Evolutionary conservation across 192 early-diverging fungal species (phyloP), one percentile per base, ranked within the genome.

Genomic region (Ambispora gerdemannii): DNA sequence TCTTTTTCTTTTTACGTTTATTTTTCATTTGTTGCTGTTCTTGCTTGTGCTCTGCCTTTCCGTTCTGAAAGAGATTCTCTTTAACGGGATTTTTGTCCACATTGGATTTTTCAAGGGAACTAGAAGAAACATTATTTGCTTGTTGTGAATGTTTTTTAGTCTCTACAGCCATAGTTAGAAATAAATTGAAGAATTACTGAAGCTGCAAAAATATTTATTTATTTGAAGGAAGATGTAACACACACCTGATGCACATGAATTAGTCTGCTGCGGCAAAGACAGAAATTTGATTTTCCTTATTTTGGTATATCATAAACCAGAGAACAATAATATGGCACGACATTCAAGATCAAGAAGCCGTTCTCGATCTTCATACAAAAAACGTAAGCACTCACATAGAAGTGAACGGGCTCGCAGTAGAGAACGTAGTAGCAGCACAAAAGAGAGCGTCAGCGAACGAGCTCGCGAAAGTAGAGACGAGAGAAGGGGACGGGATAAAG

Each of bases 401-500:
- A 35, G 67, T 67, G 63, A 61, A 19, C 25, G 75, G 33, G 30
- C 20, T 24, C 67, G 72, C 1, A 66, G 64, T 51, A 35, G 49
- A 10, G 64, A 66, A 20, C 64, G 64, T 51, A 11, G 2, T 38
- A 81, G 31, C 59, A 79, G n/a, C 34, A 78, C 27, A 8, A 50
- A 76, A 47, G 71, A 65, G 6, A 32, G 60, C 22, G 55, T 35
- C 24, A 17, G 66, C 11, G 80, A 84, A 30, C 60, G 82, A 13
- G 61, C 77, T 20, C 65, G 76, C 31, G 81, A 81, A 6, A 71
- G 70, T 34, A 66, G 75, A 8, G 32, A 71, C 10, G 50, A 59
- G 33, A 60, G 75, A 43, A 74, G 77, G 22, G 58, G 55, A 27
- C 61, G 76, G 20, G 83, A 85, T 11, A 65, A 73, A 20, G 85